Base-by-base conservation (phyloP, 2,329 filamentous ascomycete species). In the Aspergillus oerlinghausenensis region DNA sequence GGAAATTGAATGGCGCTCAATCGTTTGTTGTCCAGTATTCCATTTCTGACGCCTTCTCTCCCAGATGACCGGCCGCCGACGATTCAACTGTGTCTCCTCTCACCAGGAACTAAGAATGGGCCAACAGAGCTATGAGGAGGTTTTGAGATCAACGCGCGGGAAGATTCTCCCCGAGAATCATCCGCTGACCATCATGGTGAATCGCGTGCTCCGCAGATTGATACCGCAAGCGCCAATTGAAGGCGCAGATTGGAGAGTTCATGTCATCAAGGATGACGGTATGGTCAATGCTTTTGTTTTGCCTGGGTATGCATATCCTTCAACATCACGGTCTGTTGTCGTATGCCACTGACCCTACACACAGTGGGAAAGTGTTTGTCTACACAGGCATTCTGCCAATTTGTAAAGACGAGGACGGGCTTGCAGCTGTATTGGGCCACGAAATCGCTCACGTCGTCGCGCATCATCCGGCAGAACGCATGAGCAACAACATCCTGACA, bases 381-480 rank as follows among this genome's bases (percentile, higher is more conserved):
- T 86, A 84, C 63, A 82, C 82, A 2, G 84, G 84, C 2, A 84
- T 87, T 9, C 64, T 87, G 14, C 80, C 82, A 3, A 70, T 86
- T 25, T 84, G 82, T 59, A 58, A 73, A 48, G 77, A 79, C 45
- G 83, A 86, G 38, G 79, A 85, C 62, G 82, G 83, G 0, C 70
- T 87, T 17, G 84, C 84, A 6, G 82, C 84, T 1, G 83, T 87
- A 0, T 67, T 87, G 19, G 82, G 82, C 0, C 84, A 87, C 65
- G 84, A 87, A 65, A 86, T 87, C 63, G 82, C 83, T 2, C 84
- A 87, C 67, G 83, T 85, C n/a, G 77, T 84, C 2, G 82, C 82
- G 1, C 79, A 80, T 54, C 82, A 84, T 62, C 69, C 73, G 1
- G 80, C 79, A 0, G 84, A 87, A 67, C 74, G 80, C 7, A 76